phyloP scores from a whole-genome alignment of 176 grass and related monocot genomes.

The Raddia distichophylla region DNA sequence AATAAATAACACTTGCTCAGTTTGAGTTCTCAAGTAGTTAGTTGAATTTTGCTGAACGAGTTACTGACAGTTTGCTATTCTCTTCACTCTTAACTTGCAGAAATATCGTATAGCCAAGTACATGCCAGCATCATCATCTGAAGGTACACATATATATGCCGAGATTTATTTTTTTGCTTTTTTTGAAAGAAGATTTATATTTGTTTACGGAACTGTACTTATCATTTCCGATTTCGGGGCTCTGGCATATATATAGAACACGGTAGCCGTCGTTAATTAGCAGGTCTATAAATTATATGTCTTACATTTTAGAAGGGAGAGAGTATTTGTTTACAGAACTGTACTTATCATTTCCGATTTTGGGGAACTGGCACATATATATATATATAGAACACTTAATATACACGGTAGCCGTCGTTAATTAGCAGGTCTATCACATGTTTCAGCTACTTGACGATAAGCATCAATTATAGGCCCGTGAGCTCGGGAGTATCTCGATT shows the following conservation, averaged over 20 bases:
- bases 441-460: background rate
- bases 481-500: background rate
- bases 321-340: background rate
- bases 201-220: too few relatives aligned
- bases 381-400: background rate
- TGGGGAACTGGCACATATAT: background rate
- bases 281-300: too few relatives aligned
- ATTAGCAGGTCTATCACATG: background rate
- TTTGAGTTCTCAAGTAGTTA: background rate
- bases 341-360: too few relatives aligned
- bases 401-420: background rate
- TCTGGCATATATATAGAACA: too few relatives aligned
- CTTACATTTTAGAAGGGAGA: too few relatives aligned
- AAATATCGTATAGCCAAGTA: conserved; percentile 84
- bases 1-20: background rate
- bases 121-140: conserved; percentile 59
- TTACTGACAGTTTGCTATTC: background rate
- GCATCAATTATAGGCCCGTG: background rate
- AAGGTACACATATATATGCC: conserved; percentile 62
- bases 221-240: too few relatives aligned
- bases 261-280: background rate
- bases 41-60: background rate
- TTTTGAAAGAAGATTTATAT: too few relatives aligned
- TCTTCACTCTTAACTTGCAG: conserved; percentile 39
- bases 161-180: background rate